phyloP scores from a whole-genome alignment of 805 yeast genomes.

The Sungouiella blattae region DNA sequence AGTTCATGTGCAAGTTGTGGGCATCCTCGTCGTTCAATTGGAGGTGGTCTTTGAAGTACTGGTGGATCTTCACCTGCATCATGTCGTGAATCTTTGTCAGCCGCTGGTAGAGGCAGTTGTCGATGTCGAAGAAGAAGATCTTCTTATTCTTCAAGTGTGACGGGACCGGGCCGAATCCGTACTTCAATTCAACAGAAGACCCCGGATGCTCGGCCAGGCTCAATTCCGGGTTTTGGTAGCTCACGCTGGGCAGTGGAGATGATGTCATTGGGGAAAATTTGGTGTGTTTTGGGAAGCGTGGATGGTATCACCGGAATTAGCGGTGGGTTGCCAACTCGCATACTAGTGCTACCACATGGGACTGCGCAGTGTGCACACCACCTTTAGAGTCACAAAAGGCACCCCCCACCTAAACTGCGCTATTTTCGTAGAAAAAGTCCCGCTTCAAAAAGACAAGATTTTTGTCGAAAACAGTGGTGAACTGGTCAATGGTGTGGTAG shows the following conservation, averaged over 20 bases:
- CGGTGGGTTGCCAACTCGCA: too few species aligned
- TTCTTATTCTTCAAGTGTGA: constrained; percentile 11
- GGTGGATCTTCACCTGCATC: constrained; percentile 83
- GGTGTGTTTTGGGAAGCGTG: too few species aligned
- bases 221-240: constrained; percentile 14
- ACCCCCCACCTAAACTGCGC: too few species aligned
- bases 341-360: too few species aligned
- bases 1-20: constrained; percentile 59
- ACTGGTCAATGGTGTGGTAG: constrained; percentile 20
- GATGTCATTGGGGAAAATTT: too few species aligned
- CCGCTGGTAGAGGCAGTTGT: constrained; percentile 81
- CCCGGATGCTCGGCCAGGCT: constrained; percentile 10
- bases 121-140: constrained; percentile 84
- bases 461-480: constrained; percentile 18
- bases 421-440: constrained; percentile 23
- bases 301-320: too few species aligned
- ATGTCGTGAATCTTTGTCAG: constrained; percentile 75
- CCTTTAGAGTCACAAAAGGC: too few species aligned
- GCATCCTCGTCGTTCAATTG: constrained; percentile 71
- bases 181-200: constrained; percentile 10
- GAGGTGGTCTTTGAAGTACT: constrained; percentile 68
- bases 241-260: too few species aligned
- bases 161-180: constrained; percentile 19
- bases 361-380: too few species aligned
- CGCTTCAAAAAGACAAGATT: constrained; percentile 18